Evolutionary conservation across 2,329 filamentous ascomycete genomes (phyloP).

Genomic region (Neocatenulostroma microsporum): DNA sequence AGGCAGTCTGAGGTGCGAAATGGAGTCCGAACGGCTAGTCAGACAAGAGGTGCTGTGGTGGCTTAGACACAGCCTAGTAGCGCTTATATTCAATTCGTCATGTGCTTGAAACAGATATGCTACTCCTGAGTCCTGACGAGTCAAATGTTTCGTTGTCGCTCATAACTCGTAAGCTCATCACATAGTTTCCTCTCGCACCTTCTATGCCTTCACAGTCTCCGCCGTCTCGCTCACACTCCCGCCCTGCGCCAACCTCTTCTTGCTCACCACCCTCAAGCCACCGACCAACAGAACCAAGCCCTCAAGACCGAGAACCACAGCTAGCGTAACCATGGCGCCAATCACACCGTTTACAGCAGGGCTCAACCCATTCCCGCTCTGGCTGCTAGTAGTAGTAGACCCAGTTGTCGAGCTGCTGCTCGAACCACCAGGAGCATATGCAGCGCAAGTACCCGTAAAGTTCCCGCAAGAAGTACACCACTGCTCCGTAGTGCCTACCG

Average conservation of each 20-base stretch:
- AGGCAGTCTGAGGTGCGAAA: too few relatives aligned
- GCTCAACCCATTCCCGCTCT: conserved; percentile 47
- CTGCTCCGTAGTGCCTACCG: conserved; percentile 53
- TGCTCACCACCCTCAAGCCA: conserved; percentile 53
- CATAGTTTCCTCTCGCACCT: too few relatives aligned
- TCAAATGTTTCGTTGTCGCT: too few relatives aligned
- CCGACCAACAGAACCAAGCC: conserved; percentile 47
- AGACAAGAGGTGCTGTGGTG: too few relatives aligned
- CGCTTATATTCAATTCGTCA: too few relatives aligned
- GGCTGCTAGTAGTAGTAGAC: conserved; percentile 4
- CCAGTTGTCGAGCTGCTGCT: conserved; percentile 13
- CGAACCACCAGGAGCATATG: conserved; percentile 27
- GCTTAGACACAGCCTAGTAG: too few relatives aligned
- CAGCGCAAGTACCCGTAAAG: conserved; percentile 58
- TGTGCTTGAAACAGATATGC: too few relatives aligned
- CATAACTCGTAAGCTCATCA: too few relatives aligned
- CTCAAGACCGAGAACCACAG: conserved; percentile 52
- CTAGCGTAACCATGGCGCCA: conserved; percentile 60
- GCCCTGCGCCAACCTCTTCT: conserved; percentile 36
- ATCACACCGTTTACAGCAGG: conserved; percentile 73
- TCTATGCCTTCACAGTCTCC: too few relatives aligned
- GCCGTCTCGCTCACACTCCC: too few relatives aligned
- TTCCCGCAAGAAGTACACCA: conserved; percentile 77
- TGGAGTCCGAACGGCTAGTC: too few relatives aligned
- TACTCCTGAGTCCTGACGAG: too few relatives aligned